Evolutionary conservation across 176 grass and related monocot species (phyloP), one percentile per base, ranked within the genome.

Genomic region (Oryza meyeriana): DNA sequence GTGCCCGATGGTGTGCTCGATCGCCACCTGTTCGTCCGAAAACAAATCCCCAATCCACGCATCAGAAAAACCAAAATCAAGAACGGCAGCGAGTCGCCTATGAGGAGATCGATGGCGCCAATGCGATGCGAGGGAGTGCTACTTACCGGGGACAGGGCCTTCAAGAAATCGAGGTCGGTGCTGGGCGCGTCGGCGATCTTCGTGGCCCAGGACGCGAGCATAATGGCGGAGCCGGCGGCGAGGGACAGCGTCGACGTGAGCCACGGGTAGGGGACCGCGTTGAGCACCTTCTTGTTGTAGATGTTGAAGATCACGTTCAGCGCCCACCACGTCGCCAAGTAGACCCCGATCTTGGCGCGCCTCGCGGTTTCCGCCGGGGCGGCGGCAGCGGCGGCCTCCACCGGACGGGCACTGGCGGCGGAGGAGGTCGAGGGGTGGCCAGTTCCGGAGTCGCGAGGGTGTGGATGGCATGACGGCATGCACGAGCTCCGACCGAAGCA

Each of bases 281-380:
- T 98, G 5, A 98, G 86, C 48, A 94, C 92, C 76, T 98, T 98
- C 86, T 98, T 98, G 88, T 98, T 98, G 90, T 98, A 98, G 71
- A 98, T 98, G 72, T 98, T 98, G 75, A 98, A 98, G 59, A 98
- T 92, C 32, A 98, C 95, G 78, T 98, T 98, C 27, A 98, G 81
- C 47, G 92, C 86, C 95, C 95, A 98, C 95, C 95, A 98, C 6
- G 92, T 98, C 3, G 86, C 95, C 64, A 98, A 98, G 85, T 98
- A 98, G 31, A 98, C 78, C 20, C 92, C 91, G 62, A 98, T 98
- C 88, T 79, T 91, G 57, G 75, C 74, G 25, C 69, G 81, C 71
- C 84, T 83, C 29, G 77, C 81, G 10, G 78, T 45, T 63, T 79
- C 87, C 5, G 45, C 8, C 26, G 75, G 31, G 8, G 83, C 61